Conservation (phyloP, 1,139 yeast species). For the Candida smagusa region DNA sequence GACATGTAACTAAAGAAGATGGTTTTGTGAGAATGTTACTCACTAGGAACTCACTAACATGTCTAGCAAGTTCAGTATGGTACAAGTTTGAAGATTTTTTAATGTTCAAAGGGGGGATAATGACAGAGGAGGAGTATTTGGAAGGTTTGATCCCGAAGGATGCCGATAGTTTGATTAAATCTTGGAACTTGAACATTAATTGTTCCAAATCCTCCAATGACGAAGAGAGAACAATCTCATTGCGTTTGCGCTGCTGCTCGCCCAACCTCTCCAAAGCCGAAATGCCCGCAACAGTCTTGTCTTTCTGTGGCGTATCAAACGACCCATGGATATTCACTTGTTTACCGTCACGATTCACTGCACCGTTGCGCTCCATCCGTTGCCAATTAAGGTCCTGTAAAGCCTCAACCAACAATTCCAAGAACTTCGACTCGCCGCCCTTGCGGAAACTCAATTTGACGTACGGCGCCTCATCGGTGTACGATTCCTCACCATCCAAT, state of each 20-base stretch:
- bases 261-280: slow-evolving; percentile 66
- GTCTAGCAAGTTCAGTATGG: slow-evolving; percentile 42
- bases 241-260: slow-evolving; percentile 54
- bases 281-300: slow-evolving; percentile 48
- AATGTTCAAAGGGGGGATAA: slow-evolving; percentile 32
- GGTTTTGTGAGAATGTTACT: slow-evolving; percentile 26
- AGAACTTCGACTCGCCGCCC: slow-evolving; percentile 54
- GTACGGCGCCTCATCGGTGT: slow-evolving; percentile 33
- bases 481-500: slow-evolving; percentile 30
- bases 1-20: slow-evolving; percentile 41
- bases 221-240: slow-evolving; percentile 59
- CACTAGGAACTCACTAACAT: slow-evolving; percentile 50
- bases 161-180: slow-evolving; percentile 57
- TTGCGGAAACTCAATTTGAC: slow-evolving; percentile 61
- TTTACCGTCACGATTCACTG: slow-evolving; percentile 38
- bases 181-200: slow-evolving; percentile 74
- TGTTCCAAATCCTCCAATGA: slow-evolving; percentile 79
- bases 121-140: slow-evolving; percentile 5
- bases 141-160: slow-evolving; percentile 37
- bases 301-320: slow-evolving; percentile 1
- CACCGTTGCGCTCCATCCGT: slow-evolving; percentile 30
- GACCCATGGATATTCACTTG: slow-evolving; percentile 18
- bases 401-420: slow-evolving; percentile 35
- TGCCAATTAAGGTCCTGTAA: slow-evolving; percentile 51
- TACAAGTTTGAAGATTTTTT: slow-evolving; percentile 29